Evolutionary conservation across 768 basidiomycete genomes (phyloP), one percentile per base, ranked within the genome.

Genomic region (Rhizopogon rudus): DNA sequence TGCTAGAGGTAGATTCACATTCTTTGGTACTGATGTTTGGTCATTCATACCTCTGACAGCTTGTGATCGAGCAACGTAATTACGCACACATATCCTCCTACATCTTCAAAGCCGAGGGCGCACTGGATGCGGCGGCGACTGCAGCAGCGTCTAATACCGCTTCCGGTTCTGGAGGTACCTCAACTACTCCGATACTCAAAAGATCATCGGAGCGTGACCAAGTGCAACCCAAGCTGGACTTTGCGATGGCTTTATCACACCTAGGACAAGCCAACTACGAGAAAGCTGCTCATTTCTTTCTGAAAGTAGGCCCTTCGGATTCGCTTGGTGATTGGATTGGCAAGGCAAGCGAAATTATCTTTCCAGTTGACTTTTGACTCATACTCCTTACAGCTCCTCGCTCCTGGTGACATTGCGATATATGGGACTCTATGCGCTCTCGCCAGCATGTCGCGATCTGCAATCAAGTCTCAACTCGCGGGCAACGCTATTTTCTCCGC

Each of bases 21-120:
- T 22, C 25, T 35, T 53, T 37, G 37, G 13, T 49, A 43, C 20
- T 25, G 9, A 1, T 8, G 10, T 17, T 16, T 0, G 29, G 44
- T 49, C 37, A 61, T 44, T 37, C 40, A 58, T 44, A 20, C 35
- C 16, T 40, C 44, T 29, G 37, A 22, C 63, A 93, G 91, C 80
- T 94, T 39, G 80, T 93, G 40, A 80, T 95, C 57, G 91, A 94
- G 72, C 88, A 92, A 70, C 77, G 82, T 57, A 92, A 91, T 69
- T 94, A 93, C 69, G 75, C 88, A 2, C 91, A 93, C 63, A 80
- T 97, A 37, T 79, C 88, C 7, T 93, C 90, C n/a, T 95, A 97
- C 66, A 84, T 97, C 29, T 92, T 88, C 81, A 97, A 97, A 71
- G 93, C 93, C n/a, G 94, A 97, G 57, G 86, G 91, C 0, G 89